Conservation (phyloP, 768 basidiomycete genomes). For the Tricholomella constricta region DNA sequence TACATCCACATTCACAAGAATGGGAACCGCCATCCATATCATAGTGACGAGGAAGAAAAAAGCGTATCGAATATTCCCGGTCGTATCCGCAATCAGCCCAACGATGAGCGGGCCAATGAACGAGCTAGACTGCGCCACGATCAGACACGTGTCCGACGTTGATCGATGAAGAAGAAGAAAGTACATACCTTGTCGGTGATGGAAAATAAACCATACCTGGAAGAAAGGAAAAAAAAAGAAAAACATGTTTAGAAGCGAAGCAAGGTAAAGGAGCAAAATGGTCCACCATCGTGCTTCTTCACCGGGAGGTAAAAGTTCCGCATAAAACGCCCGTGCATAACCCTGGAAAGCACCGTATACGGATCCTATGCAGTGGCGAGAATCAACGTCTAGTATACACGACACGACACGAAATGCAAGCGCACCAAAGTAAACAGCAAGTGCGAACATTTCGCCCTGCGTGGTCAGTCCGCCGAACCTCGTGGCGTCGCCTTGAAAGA, state of each 20-base stretch:
- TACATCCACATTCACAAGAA: conserved; percentile 71
- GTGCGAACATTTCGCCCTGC: conserved; percentile 79
- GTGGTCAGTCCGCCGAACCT: conserved; percentile 77
- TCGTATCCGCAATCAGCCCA: conserved; percentile 83
- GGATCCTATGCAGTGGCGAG: conserved; percentile 40
- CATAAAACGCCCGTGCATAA: conserved; percentile 85
- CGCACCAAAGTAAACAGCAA: conserved; percentile 83
- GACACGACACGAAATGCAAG: background rate
- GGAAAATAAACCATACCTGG: conserved; percentile 74
- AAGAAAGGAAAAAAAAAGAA: background rate
- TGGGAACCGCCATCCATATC: conserved; percentile 79
- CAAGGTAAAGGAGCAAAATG: background rate
- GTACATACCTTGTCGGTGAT: conserved; percentile 84
- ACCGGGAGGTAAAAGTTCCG: conserved; percentile 81
- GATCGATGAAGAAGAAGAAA: conserved; percentile 1
- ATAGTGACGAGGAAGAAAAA: conserved; percentile 87
- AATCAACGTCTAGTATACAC: background rate
- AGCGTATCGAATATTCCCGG: conserved; percentile 88
- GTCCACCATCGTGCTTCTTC: conserved; percentile 88
- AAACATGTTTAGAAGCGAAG: background rate
- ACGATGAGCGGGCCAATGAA: conserved; percentile 92
- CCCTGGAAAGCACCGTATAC: conserved; percentile 92
- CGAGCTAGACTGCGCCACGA: conserved; percentile 69
- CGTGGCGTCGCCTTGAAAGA: conserved; percentile 43
- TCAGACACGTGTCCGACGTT: conserved; percentile 4